Evolutionary conservation across 2,329 filamentous ascomycete genomes (phyloP), one percentile per base, ranked within the genome.

Genomic region (Scorias spongiosa): DNA sequence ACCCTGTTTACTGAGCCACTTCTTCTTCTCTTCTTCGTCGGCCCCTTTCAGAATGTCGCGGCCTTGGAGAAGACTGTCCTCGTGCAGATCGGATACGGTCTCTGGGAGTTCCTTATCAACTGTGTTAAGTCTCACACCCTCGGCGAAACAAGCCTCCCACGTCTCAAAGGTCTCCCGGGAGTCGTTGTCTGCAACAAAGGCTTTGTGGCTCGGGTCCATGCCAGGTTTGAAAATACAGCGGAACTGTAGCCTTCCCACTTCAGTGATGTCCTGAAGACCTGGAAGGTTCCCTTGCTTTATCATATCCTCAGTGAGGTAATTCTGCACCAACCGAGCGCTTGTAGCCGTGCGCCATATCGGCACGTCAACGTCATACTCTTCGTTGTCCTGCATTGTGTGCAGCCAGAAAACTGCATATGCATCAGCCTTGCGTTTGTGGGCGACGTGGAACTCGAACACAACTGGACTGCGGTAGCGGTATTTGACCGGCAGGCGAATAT

Each of bases 91-190:
- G 60, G 83, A 76, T 0, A 89, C 72, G 10, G 75, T 65, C 1
- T 79, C 75, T 0, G 87, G 84, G 0, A 94, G 69, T 55, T 93
- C 81, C 18, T 78, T 73, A 9, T 74, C 67, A 1, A 95, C 85
- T 26, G 77, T 73, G 44, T 79, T 74, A 11, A 71, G 65, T 2
- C 91, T 78, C 0, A 94, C 84, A 10, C 89, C 89, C 61, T 96
- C 88, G 0, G 86, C 78, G 36, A 82, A 76, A 60, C 89, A 95
- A 0, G 87, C 84, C 62, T 95, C 87, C 86, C 88, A 96, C 0
- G 82, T 84, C 65, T 96, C 89, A 50, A 85, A 93, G 0, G 88
- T 95, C 67, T 96, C 91, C 29, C 89, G 80, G 1, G 82, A 81
- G 58, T 93, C 80, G 55, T 93, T 94, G 61, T 93, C 84, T 40